Evolutionary conservation across 192 early-diverging fungal genomes (phyloP), one percentile per base, ranked within the genome.

Genomic region (Coemansia sp.): DNA sequence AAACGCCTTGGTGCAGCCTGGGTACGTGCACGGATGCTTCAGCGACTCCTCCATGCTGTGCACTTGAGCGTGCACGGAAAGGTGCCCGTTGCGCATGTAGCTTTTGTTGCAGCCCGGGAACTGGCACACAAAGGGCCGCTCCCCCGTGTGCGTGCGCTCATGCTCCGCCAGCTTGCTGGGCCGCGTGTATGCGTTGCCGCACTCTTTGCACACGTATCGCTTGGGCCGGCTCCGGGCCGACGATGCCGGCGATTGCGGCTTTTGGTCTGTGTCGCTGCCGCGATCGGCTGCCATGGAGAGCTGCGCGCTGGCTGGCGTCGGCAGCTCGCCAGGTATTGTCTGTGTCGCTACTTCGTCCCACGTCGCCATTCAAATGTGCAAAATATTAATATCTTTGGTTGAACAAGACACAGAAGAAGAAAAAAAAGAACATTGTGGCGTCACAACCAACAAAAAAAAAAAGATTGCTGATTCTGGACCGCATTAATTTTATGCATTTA

Each of bases 131-230:
- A 85, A 92, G 6, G 89, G 91, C 19, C 89, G 78, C 53, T 83
- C 86, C 16, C 89, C 89, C 27, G 88, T 90, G 56, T 92, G 91
- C 0, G 86, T 87, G 29, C 85, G 77, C 24, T 82, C 60, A 71
- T 92, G 91, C 50, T 81, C 77, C 24, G 57, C 73, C 40, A 81
- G 79, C 10, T 62, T 60, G 35, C 69, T 67, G 0, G 63, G 65
- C 30, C 60, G 49, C 11, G 47, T 56, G 23, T 69, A 81, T 6
- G 60, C 28, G 23, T 67, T 63, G 56, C 51, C 44, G 32, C 80
- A 81, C 8, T 59, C 56, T 0, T 24, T 3, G 54, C 69, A 72
- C 2, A 46, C 40, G 38, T 71, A 50, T 2, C 35, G 47, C 22
- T 7, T 50, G 19, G 45, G 46, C 25, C n/a, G n/a, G n/a, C 40